Evolutionary conservation across 345 rosid species (phyloP).

Genomic region (Noccaea bulbosa): DNA sequence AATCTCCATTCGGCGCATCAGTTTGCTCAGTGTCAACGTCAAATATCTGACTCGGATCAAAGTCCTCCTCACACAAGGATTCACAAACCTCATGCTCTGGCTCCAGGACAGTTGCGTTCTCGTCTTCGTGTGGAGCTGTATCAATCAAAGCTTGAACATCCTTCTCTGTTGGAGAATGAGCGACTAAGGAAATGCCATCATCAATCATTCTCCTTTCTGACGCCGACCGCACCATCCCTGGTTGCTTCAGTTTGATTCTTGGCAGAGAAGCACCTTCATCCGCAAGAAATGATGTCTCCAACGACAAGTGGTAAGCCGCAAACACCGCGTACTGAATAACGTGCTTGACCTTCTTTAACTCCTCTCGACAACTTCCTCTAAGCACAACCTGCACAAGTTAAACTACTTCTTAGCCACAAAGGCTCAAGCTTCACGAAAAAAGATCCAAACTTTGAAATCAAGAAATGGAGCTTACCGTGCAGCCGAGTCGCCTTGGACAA

Average conservation of each 20-base stretch:
- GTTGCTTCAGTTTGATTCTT: slow-evolving; percentile 51
- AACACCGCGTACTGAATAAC: slow-evolving; percentile 90
- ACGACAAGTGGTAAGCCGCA: slow-evolving; percentile 95
- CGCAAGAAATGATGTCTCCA: slow-evolving; percentile 97
- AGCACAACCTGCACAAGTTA: slow-evolving; percentile 66
- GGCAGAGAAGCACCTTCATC: slow-evolving; percentile 99
- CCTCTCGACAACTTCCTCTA: slow-evolving; percentile 75
- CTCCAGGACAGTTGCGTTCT: slow-evolving; percentile 10
- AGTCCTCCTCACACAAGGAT: slow-evolving; percentile 47
- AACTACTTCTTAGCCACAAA: not conserved
- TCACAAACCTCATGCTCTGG: slow-evolving; percentile 49
- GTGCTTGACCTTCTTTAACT: slow-evolving; percentile 91
- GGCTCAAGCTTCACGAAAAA: not conserved
- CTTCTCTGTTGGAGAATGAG: slow-evolving; percentile 42
- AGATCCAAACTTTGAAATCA: not conserved
- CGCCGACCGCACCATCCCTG: slow-evolving; percentile 40
- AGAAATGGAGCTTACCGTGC: slow-evolving; percentile 72
- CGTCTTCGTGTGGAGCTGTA: slow-evolving; percentile 47
- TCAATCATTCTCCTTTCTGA: slow-evolving; percentile 53
- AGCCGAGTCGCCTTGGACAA: slow-evolving; percentile 96
- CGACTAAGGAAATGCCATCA: slow-evolving; percentile 45
- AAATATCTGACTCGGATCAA: slow-evolving; percentile 46
- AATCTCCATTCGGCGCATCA: slow-evolving; percentile 47
- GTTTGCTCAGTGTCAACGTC: slow-evolving; percentile 43
- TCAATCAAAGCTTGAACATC: slow-evolving; percentile 41